These are phyloP conservation scores for Cicer chorassanicum DNA, from an alignment of 306 rosid genomes.

Conservation along the genomic window DNA sequence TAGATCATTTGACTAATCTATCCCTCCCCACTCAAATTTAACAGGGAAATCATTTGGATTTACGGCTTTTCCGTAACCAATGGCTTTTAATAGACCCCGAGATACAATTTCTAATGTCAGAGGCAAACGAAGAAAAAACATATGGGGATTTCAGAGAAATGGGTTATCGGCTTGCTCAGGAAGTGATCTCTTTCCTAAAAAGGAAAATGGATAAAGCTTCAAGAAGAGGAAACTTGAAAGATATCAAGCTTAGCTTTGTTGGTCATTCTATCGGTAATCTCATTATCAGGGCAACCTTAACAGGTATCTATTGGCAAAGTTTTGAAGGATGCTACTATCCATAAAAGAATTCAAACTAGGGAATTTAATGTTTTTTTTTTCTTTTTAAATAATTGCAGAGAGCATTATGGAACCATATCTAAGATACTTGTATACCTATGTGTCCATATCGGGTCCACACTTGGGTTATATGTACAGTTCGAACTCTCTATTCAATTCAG, in stretches of 20 bases:
- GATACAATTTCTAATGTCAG: conserved; percentile 90
- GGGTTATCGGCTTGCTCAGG: conserved; percentile 93
- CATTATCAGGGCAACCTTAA: conserved; percentile 83
- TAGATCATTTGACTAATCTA: conserved; percentile 31
- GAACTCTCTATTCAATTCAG: conserved; percentile 93
- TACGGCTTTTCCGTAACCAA: conserved; percentile 91
- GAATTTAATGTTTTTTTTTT: conserved; percentile 4
- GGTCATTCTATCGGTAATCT: conserved; percentile 98
- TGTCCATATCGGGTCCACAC: conserved; percentile 97
- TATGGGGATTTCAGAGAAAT: conserved; percentile 93
- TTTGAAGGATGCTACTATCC: conserved; percentile 32
- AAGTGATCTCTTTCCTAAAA: conserved; percentile 77
- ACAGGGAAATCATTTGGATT: conserved; percentile 98
- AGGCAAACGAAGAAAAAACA: conserved; percentile 86
- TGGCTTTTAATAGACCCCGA: conserved; percentile 97
- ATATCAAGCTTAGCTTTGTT: conserved; percentile 87
- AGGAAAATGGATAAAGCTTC: conserved; percentile 85
- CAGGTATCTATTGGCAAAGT: conserved; percentile 56
- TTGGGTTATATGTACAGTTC: conserved; percentile 96
- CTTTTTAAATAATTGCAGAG: conserved; percentile 60
- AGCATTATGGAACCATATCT: conserved; percentile 91
- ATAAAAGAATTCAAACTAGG: conserved; percentile 24
- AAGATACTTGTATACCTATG: conserved; percentile 74
- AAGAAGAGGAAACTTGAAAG: conserved; percentile 61
- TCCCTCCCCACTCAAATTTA: conserved; percentile 27